Evolutionary conservation across 768 basidiomycete species (phyloP), one percentile per base, ranked within the genome.

Genomic region (Pisolithus sp.): DNA sequence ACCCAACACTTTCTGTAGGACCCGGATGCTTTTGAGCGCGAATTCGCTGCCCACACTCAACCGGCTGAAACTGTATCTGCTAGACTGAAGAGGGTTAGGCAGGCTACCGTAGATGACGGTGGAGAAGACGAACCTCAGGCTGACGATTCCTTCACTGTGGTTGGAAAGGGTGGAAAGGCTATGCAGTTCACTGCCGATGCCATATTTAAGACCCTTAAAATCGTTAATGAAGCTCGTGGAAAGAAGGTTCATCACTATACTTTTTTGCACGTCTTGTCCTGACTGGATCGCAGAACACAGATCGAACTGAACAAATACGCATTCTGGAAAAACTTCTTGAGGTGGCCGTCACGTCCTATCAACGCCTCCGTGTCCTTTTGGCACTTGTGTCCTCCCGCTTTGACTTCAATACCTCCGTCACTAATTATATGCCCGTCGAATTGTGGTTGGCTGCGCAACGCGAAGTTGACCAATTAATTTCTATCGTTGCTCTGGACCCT

Each of bases 311-410:
- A 68, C 94, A 96, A 77, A 90, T 96, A 59, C 83, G 86, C 53
- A 90, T 92, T 49, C 77, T 98, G 17, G 88, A 93, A 63, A 85
- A 86, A 60, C 76, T 97, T 12, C 76, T 95, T 10, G 85, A 86
- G 60, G 88, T 94, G 13, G 85, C 93, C 6, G 79, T 78, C 12
- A 95, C 93, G 5, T 73, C 89, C 0, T 99, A 99, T 68, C 92
- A 95, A 64, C 84, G 83, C 57, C 93, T 99, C 54, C 87, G 96
- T 50, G 92, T 99, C 30, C 82, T 98, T 31, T 81, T 99, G 48
- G 88, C 93, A 15, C 80, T 98, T 50, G 82, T 98, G 60, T 93
- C 94, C 3, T 90, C 93, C 8, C 88, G 93, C 41, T 96, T 98
- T 66, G 96, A 99, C 72, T 98, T 96, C 75, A 94, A 93, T 67